phyloP scores from a whole-genome alignment of 768 basidiomycete genomes.

The Tulasnella sp. region DNA sequence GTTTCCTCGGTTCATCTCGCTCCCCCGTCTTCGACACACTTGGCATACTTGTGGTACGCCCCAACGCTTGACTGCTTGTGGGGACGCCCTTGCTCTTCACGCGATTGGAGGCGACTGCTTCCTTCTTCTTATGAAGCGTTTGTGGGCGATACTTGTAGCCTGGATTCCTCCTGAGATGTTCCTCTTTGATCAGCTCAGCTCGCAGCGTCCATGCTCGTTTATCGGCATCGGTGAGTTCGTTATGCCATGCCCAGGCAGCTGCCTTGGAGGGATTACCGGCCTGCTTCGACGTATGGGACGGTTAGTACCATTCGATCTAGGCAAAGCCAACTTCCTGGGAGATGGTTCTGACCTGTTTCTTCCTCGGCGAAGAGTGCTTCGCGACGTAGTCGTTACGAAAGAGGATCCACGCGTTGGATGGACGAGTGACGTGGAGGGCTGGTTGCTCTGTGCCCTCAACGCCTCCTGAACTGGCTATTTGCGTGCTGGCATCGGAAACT shows the following conservation, averaged over 20 bases:
- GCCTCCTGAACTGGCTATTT: no score
- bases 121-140: no score
- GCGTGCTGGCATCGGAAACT: no score
- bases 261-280: background rate
- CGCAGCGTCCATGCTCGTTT: background rate
- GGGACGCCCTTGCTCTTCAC: no score
- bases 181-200: constrained; percentile 5
- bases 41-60: no score
- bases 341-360: background rate
- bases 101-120: no score
- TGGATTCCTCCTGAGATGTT: background rate
- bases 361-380: background rate
- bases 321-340: background rate
- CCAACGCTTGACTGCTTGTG: no score
- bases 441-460: no score
- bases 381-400: constrained; percentile 5
- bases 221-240: background rate
- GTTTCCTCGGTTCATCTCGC: no score
- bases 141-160: constrained; percentile 9
- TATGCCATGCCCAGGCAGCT: background rate
- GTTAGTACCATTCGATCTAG: no score
- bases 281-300: no score
- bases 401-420: constrained; percentile 6
- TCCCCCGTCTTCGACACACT: no score
- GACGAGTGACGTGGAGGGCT: background rate